phyloP scores from a whole-genome alignment of 1,284 basidiomycete species.

The Moesziomyces sp. region DNA sequence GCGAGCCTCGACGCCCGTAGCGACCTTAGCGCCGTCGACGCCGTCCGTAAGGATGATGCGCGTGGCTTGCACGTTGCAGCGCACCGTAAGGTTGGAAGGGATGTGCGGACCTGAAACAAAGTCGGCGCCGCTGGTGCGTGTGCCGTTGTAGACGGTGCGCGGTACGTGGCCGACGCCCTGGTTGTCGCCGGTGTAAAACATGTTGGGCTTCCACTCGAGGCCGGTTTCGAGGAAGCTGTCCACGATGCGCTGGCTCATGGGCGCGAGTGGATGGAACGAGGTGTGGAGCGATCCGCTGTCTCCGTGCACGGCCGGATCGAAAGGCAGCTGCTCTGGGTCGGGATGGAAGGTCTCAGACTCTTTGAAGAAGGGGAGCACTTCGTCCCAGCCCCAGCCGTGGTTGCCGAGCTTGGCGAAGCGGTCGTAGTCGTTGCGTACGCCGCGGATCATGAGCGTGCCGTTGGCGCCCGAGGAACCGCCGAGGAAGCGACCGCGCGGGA shows the following conservation, averaged over 20 bases:
- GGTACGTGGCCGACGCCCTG: slow-evolving; percentile 24
- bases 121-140: slow-evolving; percentile 25
- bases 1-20: slow-evolving; percentile 9
- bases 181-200: slow-evolving; percentile 19
- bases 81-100: too few relatives aligned
- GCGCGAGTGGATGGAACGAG: slow-evolving; percentile 8
- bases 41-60: too few relatives aligned
- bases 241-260: slow-evolving; percentile 19
- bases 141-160: slow-evolving; percentile 19
- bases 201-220: slow-evolving; percentile 21
- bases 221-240: slow-evolving; percentile 23
- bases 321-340: neutral
- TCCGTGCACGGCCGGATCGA: slow-evolving; percentile 12
- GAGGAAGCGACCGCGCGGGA: slow-evolving; percentile 66
- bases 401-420: neutral
- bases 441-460: slow-evolving; percentile 44
- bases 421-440: slow-evolving; percentile 14
- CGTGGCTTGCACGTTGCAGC: too few relatives aligned
- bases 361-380: too few relatives aligned
- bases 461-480: slow-evolving; percentile 66
- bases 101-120: slow-evolving; percentile 2
- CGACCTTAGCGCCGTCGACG: slow-evolving; percentile 2
- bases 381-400: too few relatives aligned
- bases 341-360: too few relatives aligned
- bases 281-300: slow-evolving; percentile 17